Percentiles rank a stretch among this genome's conserved stretches.
These are phyloP conservation scores for Letharia columbiana DNA, from an alignment of 495 filamentous ascomycete genomes.

Conservation along the genomic window DNA sequence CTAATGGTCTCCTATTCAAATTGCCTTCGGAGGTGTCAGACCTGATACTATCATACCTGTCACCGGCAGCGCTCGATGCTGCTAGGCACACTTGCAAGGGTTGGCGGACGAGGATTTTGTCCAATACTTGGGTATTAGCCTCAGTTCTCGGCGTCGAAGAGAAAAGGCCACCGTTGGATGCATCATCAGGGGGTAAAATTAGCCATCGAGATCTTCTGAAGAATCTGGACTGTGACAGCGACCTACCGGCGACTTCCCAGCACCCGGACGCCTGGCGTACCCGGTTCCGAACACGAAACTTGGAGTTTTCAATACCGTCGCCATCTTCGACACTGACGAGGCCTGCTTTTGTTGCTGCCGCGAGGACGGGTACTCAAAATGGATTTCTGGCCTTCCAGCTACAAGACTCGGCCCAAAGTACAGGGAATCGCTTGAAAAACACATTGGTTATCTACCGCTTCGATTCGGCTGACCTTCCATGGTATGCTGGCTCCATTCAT, in stretches of 20 bases:
- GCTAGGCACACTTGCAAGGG: conserved; percentile 12
- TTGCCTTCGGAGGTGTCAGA: conserved; percentile 12
- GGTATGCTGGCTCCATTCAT: conserved; percentile 4
- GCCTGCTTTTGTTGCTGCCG: neutral
- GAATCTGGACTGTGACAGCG: conserved; percentile 5
- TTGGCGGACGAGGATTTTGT: conserved; percentile 14
- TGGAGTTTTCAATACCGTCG: neutral
- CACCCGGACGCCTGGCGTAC: conserved; percentile 15
- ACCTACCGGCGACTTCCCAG: conserved; percentile 5
- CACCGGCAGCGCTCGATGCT: conserved; percentile 16
- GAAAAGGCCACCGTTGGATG: neutral
- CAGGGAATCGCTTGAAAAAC: neutral
- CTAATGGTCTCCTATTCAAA: neutral
- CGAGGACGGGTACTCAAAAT: neutral
- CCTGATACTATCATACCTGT: conserved; percentile 11
- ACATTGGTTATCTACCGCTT: conserved; percentile 11
- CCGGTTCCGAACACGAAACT: conserved; percentile 3
- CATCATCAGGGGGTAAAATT: neutral
- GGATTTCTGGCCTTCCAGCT: neutral
- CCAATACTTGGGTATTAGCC: conserved; percentile 7
- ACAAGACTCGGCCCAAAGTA: neutral
- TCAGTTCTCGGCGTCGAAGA: conserved; percentile 1
- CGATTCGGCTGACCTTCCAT: neutral
- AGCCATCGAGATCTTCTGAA: conserved; percentile 6
- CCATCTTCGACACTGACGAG: neutral